These are phyloP conservation scores for Nitzschia sp. DNA, from an alignment of 108 stramenopile genomes.

Conservation along the genomic window DNA sequence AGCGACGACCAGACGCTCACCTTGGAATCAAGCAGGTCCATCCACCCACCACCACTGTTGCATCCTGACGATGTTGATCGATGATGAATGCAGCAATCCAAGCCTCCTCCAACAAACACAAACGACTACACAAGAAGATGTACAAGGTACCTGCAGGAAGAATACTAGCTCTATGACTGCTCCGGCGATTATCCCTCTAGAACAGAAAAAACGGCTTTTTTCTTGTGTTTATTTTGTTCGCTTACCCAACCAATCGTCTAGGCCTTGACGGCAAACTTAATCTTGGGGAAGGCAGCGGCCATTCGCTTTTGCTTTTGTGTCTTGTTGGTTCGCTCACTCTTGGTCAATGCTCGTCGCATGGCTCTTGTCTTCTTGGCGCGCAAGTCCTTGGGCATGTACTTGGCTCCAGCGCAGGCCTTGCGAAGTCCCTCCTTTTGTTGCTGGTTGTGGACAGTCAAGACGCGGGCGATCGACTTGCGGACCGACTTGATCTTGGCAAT, in stretches of 20 bases:
- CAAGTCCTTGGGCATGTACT: conserved; percentile 95
- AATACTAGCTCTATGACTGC: too few species aligned
- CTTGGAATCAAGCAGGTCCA: too few species aligned
- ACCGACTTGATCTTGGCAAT: conserved; percentile 98
- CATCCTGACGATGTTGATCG: too few species aligned
- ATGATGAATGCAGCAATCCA: too few species aligned
- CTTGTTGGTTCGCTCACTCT: conserved; percentile 74
- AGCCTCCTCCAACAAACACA: too few species aligned
- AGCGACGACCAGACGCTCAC: not conserved
- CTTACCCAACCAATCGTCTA: conserved; percentile 43
- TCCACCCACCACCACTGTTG: too few species aligned
- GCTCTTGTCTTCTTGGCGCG: conserved; percentile 98
- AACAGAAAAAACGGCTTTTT: too few species aligned
- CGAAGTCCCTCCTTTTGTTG: conserved; percentile 94
- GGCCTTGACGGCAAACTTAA: conserved; percentile 83
- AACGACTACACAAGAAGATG: too few species aligned
- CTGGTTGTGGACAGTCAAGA: conserved; percentile 98
- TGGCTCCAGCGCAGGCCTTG: conserved; percentile 80
- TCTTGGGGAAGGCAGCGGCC: conserved; percentile 70
- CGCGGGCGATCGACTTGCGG: conserved; percentile 96
- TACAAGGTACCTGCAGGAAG: too few species aligned
- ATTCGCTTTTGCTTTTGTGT: conserved; percentile 86
- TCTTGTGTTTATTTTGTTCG: conserved; percentile 3
- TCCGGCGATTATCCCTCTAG: too few species aligned
- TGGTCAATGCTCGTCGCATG: conserved; percentile 91